A percentile compares a stretch with the other conserved stretches of the same genome.
These are phyloP conservation scores for Silene coronaria DNA, from an alignment of 179 eudicot species.

Conservation along the genomic window DNA sequence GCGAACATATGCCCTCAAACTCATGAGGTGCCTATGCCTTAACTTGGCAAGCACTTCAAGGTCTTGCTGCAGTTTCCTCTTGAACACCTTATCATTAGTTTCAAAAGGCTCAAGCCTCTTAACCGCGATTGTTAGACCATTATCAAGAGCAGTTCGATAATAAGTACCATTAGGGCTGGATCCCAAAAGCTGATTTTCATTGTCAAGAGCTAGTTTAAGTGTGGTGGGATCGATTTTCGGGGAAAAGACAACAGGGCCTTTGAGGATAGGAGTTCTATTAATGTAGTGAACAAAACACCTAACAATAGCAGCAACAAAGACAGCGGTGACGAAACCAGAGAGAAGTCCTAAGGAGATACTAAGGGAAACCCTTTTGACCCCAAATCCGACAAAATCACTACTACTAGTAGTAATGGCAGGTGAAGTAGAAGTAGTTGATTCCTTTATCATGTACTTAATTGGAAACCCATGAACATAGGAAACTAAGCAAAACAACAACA, in stretches of 20 bases:
- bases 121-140: constrained; percentile 61
- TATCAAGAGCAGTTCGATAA: constrained; percentile 60
- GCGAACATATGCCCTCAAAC: constrained; percentile 65
- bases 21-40: constrained; percentile 74
- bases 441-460: constrained; percentile 19
- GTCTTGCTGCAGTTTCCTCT: constrained; percentile 55
- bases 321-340: constrained; percentile 43
- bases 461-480: constrained; percentile 1
- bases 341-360: constrained; percentile 59
- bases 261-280: constrained; percentile 58
- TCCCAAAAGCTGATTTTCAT: constrained; percentile 50
- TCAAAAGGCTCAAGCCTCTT: constrained; percentile 65
- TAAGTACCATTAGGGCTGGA: constrained; percentile 58
- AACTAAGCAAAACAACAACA: not conserved
- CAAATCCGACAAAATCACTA: constrained; percentile 14
- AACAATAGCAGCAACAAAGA: constrained; percentile 45
- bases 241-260: constrained; percentile 78
- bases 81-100: constrained; percentile 34
- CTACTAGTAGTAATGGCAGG: too few relatives aligned
- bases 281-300: constrained; percentile 51
- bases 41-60: constrained; percentile 57
- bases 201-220: constrained; percentile 56
- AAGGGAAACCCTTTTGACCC: constrained; percentile 34
- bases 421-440: constrained; percentile 25
- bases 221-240: constrained; percentile 58